These are phyloP conservation scores for Fusarium marasasianum DNA, from an alignment of 2,329 filamentous ascomycete genomes.

Conservation along the genomic window DNA sequence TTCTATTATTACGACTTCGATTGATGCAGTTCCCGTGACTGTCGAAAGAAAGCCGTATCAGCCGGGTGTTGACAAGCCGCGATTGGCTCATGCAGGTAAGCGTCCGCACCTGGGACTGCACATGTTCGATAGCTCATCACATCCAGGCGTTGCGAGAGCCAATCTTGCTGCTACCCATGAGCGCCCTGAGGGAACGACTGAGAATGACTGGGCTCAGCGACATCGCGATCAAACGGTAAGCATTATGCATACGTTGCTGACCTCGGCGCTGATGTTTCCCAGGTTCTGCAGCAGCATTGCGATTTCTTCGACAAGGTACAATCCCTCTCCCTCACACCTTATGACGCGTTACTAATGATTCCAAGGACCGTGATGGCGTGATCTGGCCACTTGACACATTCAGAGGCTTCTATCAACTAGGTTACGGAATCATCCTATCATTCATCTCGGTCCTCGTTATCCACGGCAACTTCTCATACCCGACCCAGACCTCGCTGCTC, in stretches of 20 bases:
- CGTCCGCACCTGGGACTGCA: no score
- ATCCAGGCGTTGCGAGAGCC: background rate
- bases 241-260: no score
- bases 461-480: background rate
- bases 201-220: background rate
- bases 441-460: accelerated
- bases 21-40: background rate
- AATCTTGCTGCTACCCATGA: background rate
- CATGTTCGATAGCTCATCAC: accelerated
- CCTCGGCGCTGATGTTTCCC: accelerated
- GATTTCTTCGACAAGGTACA: background rate
- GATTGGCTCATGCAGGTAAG: background rate
- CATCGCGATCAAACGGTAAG: accelerated
- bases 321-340: no score
- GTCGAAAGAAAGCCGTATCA: background rate
- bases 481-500: background rate
- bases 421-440: accelerated
- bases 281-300: background rate
- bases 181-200: background rate
- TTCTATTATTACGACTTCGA: accelerated
- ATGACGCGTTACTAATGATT: no score
- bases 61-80: accelerated
- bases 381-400: background rate
- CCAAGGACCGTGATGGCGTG: background rate
- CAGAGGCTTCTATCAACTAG: background rate